Evolutionary conservation across 179 eudicot species (phyloP).

Genomic region (Nepenthes alata): DNA sequence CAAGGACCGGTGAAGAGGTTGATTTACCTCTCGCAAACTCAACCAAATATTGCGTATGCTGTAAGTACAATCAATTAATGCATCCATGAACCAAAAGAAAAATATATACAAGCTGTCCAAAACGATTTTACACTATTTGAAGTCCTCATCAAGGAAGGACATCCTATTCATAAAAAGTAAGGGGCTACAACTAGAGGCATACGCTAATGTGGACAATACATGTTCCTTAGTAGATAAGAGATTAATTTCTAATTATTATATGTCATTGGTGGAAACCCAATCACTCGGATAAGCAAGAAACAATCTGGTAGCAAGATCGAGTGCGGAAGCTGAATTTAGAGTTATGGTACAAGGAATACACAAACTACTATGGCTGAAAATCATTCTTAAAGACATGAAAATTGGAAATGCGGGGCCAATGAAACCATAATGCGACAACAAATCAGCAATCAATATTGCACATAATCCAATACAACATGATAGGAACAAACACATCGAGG

Average conservation of each 20-base stretch:
- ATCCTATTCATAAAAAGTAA: not conserved
- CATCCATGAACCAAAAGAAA: not conserved
- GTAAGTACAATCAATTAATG: not conserved
- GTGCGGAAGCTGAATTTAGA: not conserved
- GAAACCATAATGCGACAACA: not conserved
- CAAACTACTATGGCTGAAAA: not conserved
- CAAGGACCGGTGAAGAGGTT: not conserved
- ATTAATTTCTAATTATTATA: not conserved
- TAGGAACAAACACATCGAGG: not conserved
- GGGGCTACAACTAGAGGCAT: not conserved
- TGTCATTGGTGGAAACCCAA: not conserved
- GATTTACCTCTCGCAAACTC: not conserved
- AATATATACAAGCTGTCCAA: not conserved
- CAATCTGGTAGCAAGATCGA: not conserved
- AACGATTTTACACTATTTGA: not conserved
- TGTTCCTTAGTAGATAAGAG: not conserved
- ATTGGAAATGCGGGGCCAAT: not conserved
- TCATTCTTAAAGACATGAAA: not conserved
- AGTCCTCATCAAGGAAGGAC: not conserved
- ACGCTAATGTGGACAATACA: not conserved
- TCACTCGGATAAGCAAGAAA: not conserved
- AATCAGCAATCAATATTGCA: not conserved
- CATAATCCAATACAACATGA: not conserved
- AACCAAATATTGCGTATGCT: not conserved
- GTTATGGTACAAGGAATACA: not conserved